Evolutionary conservation across 257 asterid species (phyloP), one percentile per base, ranked within the genome.

Genomic region (Lycium ferocissimum): DNA sequence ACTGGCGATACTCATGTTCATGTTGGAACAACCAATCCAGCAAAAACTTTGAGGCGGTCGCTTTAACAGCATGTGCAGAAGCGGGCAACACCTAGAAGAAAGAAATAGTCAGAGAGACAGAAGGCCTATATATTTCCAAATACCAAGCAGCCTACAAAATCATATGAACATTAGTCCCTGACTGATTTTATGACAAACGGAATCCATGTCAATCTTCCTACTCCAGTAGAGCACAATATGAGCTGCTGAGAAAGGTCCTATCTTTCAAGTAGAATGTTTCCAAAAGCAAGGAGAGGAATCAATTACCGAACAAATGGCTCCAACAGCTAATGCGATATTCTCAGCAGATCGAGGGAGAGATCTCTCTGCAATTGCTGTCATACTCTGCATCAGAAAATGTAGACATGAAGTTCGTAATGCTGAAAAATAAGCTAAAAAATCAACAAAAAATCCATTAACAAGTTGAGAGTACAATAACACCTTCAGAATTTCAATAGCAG

Each of bases 1-100:
- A 97, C 90, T 97, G 99, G 85, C 94, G 97, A 79, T 91, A 84
- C 89, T 97, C 99, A 61, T 95, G 98, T 83, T 94, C 98, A 88
- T 92, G 89, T 88, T 95, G 98, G 78, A 89, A 89, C 84, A 94
- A 80, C 99, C 99, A 95, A 83, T 88, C 87, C 66, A 94, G 88
- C 86, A 97, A 90, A 89, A 94, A 95, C 85, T 92, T 90, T 63
- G 99, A 94, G 85, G 98, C 97, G 85, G 90, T 84, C 2, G 93
- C 89, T 88, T 91, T 94, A 87, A 94, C 89, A 84, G 86, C 90
- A 89, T 95, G 94, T 62, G 93, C 91, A 78, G 98, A 89, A 72
- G 93, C 92, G 83, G 98, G 98, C 86, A 95, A 86, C 80, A 92
- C 97, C 99, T 97, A 86, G 49, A 87, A 66, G 65, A 33, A 83